These are phyloP conservation scores for Hansenula anomala DNA, from an alignment of 1,139 yeast genomes.

Conservation along the genomic window DNA sequence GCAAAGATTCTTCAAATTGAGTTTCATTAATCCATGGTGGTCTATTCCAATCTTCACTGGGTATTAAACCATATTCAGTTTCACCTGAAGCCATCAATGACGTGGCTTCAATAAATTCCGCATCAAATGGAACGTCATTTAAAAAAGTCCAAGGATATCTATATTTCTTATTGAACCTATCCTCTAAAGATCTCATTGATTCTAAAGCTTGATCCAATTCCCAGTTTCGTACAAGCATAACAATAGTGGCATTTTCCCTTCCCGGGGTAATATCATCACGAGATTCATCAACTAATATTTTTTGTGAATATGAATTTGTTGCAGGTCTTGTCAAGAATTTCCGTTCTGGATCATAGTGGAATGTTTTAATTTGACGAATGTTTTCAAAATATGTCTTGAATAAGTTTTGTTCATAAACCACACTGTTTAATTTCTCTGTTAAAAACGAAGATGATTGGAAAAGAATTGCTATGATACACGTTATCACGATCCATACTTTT, in stretches of 20 bases:
- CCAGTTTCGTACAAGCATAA: constrained; percentile 67
- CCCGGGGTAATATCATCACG: constrained; percentile 36
- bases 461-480: constrained; percentile 15
- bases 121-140: constrained; percentile 75
- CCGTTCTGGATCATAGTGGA: constrained; percentile 7
- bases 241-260: constrained; percentile 49
- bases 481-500: constrained; percentile 21
- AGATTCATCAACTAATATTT: constrained; percentile 23
- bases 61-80: constrained; percentile 69
- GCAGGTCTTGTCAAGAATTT: constrained; percentile 31
- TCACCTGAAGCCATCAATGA: constrained; percentile 81
- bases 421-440: constrained; percentile 18
- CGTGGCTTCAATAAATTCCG: constrained; percentile 60
- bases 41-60: constrained; percentile 66
- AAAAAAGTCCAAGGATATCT: constrained; percentile 86
- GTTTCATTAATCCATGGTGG: constrained; percentile 43
- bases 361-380: constrained; percentile 4
- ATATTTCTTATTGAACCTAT: constrained; percentile 61
- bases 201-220: constrained; percentile 61
- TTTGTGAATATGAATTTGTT: constrained; percentile 38
- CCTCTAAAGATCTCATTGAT: constrained; percentile 64
- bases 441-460: constrained; percentile 16
- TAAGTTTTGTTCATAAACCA: constrained; percentile 15
- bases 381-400: constrained; percentile 11
- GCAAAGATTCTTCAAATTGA: constrained; percentile 41